Percentiles rank a stretch among this genome's conserved stretches.
Evolutionary conservation across 106 monocot genomes (phyloP).

Genomic region (Platanthera zijinensis): DNA sequence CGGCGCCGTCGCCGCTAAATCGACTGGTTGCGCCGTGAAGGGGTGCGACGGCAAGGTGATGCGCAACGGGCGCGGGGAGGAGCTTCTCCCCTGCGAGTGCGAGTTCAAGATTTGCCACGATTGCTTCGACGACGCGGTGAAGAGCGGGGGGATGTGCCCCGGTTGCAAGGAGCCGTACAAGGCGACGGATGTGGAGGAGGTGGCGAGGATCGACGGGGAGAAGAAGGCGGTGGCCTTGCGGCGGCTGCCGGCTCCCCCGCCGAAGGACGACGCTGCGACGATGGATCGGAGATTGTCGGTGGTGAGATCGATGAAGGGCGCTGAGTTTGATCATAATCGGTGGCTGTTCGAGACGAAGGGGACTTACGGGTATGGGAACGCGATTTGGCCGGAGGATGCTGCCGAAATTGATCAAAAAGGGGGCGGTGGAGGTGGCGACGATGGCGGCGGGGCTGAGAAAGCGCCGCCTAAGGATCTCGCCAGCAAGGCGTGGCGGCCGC

Average conservation of each 20-base stretch:
- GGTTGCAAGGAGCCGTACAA: constrained; percentile 91
- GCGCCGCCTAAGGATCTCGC: constrained; percentile 7
- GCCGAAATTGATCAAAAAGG: constrained; percentile 6
- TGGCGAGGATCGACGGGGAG: constrained; percentile 10
- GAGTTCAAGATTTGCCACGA: constrained; percentile 77
- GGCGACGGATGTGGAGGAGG: constrained; percentile 40
- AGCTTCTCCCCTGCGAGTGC: constrained; percentile 77
- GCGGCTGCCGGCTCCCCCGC: constrained; percentile 22
- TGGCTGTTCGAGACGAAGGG: constrained; percentile 45
- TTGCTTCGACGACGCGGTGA: constrained; percentile 74
- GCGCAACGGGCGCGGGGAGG: constrained; percentile 51
- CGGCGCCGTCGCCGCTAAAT: constrained; percentile 7
- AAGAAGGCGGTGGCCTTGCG: constrained; percentile 12
- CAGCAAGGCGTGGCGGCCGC: constrained; percentile 53
- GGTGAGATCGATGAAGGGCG: constrained; percentile 18
- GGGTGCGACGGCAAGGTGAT: constrained; percentile 72
- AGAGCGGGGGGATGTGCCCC: constrained; percentile 50
- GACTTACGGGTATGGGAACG: constrained; percentile 48
- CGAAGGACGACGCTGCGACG: constrained; percentile 24
- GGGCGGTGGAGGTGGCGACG: not conserved
- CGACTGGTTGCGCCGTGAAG: constrained; percentile 37
- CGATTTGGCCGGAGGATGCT: constrained; percentile 39
- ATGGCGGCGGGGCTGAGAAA: constrained; percentile 4
- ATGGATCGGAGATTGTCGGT: constrained; percentile 23
- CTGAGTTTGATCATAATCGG: constrained; percentile 37